Base-by-base conservation (phyloP, 805 yeast species). In the Wickerhamia fluorescens region DNA sequence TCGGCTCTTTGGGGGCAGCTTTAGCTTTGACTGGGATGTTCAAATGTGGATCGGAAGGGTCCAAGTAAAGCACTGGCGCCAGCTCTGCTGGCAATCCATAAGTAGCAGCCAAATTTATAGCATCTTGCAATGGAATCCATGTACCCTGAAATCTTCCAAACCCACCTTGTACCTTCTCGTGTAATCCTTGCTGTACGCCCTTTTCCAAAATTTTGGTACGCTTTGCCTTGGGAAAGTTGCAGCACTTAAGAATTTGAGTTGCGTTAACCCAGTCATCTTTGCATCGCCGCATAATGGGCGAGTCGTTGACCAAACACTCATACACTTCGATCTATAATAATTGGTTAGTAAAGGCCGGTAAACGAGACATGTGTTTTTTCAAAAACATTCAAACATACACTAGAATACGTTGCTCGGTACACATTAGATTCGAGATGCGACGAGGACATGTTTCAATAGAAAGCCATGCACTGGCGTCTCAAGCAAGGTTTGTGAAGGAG, bases 121-220 rank as follows among this genome's bases (percentile, higher is more conserved):
- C 96, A 28, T 83, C 73, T 5, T 68, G 75, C 37, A 84, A 56
- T 0, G 96, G 96, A 6, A 88, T 88, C 96, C 96, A 88, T 2
- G 96, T 88, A 11, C 96, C 96, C 55, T 89, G 97, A 55, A 87
- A 89, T 49, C 88, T 79, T 30, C 97, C 97, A 51, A 87, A 88
- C 3, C 97, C 97, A 37, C 97, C 97, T 55, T 88, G 97, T 14
- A 88, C 86, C 53, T 89, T 89, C 47, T 88, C 96, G 52, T 88
- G 96, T 12, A 66, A 58, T 4, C 94, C 95, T 23, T 71, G 72
- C 49, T 89, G 96, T n/a, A 89, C 95, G 39, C 88, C 96, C 45
- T 81, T 76, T 51, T 88, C 97, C 43, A 88, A 68, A 37, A 88
- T 86, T 44, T 94, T 78, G 12, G 96, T 88, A 41, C 97, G 64